Conservation (phyloP, 345 rosid genomes). For the Arabis hirsuta region DNA sequence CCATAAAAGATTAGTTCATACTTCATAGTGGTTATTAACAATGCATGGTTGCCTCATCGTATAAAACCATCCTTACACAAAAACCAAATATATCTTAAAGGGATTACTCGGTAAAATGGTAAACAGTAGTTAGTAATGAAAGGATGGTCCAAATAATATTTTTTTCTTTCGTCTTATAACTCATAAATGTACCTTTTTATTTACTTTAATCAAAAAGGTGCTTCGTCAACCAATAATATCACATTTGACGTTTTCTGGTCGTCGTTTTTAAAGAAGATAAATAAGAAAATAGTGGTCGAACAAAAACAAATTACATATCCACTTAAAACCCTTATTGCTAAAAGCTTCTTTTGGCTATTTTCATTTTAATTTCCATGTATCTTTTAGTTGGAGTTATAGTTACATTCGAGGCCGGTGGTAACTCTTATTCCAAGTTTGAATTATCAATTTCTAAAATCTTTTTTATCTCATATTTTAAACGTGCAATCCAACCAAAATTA, state of each 20-base stretch:
- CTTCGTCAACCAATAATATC: conserved; percentile 35
- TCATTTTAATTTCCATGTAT: conserved; percentile 4
- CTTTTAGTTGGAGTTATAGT: conserved; percentile 3
- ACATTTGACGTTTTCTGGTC: conserved; percentile 43
- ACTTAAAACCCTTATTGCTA: conserved; percentile 20
- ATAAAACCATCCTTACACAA: conserved; percentile 3
- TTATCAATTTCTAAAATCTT: conserved; percentile 1
- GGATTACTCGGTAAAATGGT: neutral
- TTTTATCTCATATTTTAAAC: conserved; percentile 2
- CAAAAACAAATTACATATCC: conserved; percentile 33
- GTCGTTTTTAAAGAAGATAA: conserved; percentile 36
- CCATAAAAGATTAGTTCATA: neutral
- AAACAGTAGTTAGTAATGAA: conserved; percentile 11
- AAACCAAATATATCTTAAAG: neutral
- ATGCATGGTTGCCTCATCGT: conserved; percentile 6
- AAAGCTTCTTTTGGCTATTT: conserved; percentile 28
- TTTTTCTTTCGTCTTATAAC: conserved; percentile 29
- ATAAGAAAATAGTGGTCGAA: conserved; percentile 24
- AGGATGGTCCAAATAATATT: conserved; percentile 12
- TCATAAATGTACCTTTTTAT: conserved; percentile 37
- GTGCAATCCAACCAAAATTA: conserved; percentile 5
- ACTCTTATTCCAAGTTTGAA: conserved; percentile 2
- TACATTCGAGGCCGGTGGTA: conserved; percentile 6
- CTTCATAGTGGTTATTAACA: neutral
- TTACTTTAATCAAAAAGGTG: conserved; percentile 37